phyloP scores from a whole-genome alignment of 441 rosid genomes.

The Croton laevigatus region DNA sequence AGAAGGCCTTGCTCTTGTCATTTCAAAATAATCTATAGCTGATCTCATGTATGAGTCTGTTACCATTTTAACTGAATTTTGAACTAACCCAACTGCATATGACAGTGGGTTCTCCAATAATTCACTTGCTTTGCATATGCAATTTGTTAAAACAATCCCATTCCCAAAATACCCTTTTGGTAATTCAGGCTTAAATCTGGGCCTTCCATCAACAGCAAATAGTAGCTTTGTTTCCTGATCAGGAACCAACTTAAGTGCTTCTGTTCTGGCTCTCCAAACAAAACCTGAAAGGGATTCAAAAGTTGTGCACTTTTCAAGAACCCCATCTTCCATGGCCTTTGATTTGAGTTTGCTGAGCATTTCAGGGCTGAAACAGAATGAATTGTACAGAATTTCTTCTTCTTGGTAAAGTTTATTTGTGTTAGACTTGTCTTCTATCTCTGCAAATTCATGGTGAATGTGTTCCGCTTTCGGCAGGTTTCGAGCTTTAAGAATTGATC shows the following conservation, averaged over 20 bases:
- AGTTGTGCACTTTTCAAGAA: slow-evolving; percentile 53
- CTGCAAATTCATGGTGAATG: slow-evolving; percentile 72
- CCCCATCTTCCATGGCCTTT: slow-evolving; percentile 51
- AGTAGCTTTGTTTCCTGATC: slow-evolving; percentile 75
- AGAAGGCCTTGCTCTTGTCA: slow-evolving; percentile 81
- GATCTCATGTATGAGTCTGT: slow-evolving; percentile 80
- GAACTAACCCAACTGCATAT: slow-evolving; percentile 53
- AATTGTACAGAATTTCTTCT: slow-evolving; percentile 52
- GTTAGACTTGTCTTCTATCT: slow-evolving; percentile 64
- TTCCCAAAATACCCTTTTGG: slow-evolving; percentile 89
- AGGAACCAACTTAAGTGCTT: slow-evolving; percentile 53
- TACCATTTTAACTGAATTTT: slow-evolving; percentile 68
- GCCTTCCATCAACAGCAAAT: slow-evolving; percentile 74
- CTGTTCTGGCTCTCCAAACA: slow-evolving; percentile 79
- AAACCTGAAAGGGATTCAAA: slow-evolving; percentile 76
- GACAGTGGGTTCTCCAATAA: slow-evolving; percentile 57
- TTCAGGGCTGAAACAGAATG: slow-evolving; percentile 72
- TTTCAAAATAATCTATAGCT: slow-evolving; percentile 81
- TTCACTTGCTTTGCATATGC: slow-evolving; percentile 55
- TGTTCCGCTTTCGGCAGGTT: slow-evolving; percentile 53
- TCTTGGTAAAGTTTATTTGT: slow-evolving; percentile 47
- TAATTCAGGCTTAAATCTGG: slow-evolving; percentile 60
- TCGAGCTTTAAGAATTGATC: slow-evolving; percentile 57
- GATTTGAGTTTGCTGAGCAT: slow-evolving; percentile 56
- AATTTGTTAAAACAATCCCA: slow-evolving; percentile 67